Percentiles rank a stretch among this genome's conserved stretches.
Evolutionary conservation across 1,139 yeast species (phyloP).

Genomic region (Kurtzmaniella quercitrusa): DNA sequence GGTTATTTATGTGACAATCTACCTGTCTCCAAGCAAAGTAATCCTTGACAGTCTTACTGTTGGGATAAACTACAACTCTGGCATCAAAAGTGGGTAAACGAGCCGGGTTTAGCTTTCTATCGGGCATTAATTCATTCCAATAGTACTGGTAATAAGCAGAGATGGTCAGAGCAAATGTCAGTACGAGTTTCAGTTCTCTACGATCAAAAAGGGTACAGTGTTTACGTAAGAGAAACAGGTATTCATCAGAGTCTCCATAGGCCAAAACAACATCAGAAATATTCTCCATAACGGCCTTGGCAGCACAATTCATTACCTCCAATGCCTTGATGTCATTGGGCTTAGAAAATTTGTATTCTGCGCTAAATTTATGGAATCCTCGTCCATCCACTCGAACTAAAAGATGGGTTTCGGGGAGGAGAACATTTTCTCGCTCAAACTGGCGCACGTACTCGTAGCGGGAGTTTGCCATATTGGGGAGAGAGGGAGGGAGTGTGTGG

Average conservation of each 20-base stretch:
- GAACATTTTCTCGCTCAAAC: slow-evolving; percentile 70
- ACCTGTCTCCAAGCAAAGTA: slow-evolving; percentile 95
- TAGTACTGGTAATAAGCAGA: slow-evolving; percentile 67
- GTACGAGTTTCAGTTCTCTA: slow-evolving; percentile 71
- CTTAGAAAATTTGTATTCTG: slow-evolving; percentile 66
- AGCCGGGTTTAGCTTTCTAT: slow-evolving; percentile 27
- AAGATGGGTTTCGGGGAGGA: slow-evolving; percentile 78
- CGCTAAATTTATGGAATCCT: slow-evolving; percentile 85
- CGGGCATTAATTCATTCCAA: slow-evolving; percentile 64
- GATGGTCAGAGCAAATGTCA: slow-evolving; percentile 79
- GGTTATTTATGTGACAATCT: slow-evolving; percentile 92
- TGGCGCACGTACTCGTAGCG: slow-evolving; percentile 79
- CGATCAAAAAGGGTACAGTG: slow-evolving; percentile 71
- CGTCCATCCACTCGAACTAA: slow-evolving; percentile 90
- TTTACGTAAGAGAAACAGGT: slow-evolving; percentile 68
- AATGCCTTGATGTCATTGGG: slow-evolving; percentile 85
- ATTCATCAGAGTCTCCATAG: slow-evolving; percentile 95
- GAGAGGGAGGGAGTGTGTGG: too few relatives aligned
- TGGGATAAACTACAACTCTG: slow-evolving; percentile 84
- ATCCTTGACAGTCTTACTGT: slow-evolving; percentile 55
- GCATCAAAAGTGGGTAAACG: slow-evolving; percentile 87
- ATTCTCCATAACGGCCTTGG: slow-evolving; percentile 55
- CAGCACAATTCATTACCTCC: slow-evolving; percentile 77
- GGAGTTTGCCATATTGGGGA: slow-evolving; percentile 84
- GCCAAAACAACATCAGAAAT: slow-evolving; percentile 76